Base-by-base conservation (phyloP, 2,329 filamentous ascomycete genomes). In the Purpureocillium lavendulum region DNA sequence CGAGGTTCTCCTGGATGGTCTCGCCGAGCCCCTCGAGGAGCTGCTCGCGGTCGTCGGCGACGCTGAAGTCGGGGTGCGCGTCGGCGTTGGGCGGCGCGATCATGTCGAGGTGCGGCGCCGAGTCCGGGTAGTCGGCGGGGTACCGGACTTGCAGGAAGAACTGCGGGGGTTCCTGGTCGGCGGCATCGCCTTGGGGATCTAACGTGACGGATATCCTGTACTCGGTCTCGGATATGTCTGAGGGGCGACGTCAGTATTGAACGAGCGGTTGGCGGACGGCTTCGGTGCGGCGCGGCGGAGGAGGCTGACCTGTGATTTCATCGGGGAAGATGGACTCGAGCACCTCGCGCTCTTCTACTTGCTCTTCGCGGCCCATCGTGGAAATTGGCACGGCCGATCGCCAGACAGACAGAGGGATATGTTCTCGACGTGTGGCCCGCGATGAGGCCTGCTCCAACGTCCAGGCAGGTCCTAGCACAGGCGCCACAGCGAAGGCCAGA, bases 301-400 rank as follows among this genome's bases (percentile, higher is more conserved):
- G 21, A 26, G 10, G 10, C 21, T 26, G 21, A 90, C 88, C 84
- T 75, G 82, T 90, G 52, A 98, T 95, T 67, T 98, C 92, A 44
- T 98, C 90, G 1, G 92, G 88, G 52, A 97, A 98, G 57, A 98
- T 98, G 45, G 90, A 96, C 58, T 94, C 87, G 59, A 98, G 87
- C 53, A 98, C 90, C 64, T 98, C 92, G 45, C 89, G 82, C 74
- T 98, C 92, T 67, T 98, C 92, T 49, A 82, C 68, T 63, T 98
- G 92, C 45, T 98, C 92, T 71, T 97, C 90, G 59, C 67, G 73
- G 36, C 78, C 78, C 79, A 83, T 82, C 40, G 36, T 37, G 43
- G 40, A 13, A 38, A 35, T 21, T 43, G 30, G 15, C 40, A 30
- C 7, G 29, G 6, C 29, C 14, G 28, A 13, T 35, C 4, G 21